Evolutionary conservation across 169 alveolate genomes (phyloP).

Genomic region (Cryptosporidium sp.): DNA sequence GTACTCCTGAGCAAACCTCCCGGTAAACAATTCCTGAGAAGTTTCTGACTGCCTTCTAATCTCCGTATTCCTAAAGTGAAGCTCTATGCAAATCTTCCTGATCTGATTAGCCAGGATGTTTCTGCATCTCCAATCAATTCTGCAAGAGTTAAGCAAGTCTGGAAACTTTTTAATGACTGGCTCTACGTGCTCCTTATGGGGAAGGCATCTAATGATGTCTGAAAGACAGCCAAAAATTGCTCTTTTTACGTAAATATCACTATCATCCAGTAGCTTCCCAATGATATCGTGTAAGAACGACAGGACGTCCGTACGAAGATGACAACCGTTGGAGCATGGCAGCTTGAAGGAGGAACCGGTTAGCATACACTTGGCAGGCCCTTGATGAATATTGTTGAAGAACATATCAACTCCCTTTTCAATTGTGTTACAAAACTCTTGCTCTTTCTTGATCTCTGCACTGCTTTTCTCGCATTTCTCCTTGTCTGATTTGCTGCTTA

Average conservation of each 20-base stretch:
- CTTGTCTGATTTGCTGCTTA: background rate
- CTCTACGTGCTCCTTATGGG: constrained; percentile 27
- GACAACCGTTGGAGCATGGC: constrained; percentile 36
- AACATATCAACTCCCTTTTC: constrained; percentile 24
- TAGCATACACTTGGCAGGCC: constrained; percentile 4
- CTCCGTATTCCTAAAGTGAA: constrained; percentile 17
- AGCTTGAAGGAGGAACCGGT: constrained; percentile 16
- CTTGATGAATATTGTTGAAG: background rate
- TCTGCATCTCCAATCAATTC: constrained; percentile 70
- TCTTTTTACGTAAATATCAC: constrained; percentile 33
- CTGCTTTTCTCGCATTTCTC: background rate
- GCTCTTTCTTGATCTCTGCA: constrained; percentile 8
- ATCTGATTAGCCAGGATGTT: constrained; percentile 60
- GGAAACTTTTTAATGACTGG: constrained; percentile 38
- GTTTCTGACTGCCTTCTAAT: background rate
- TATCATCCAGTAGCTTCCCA: constrained; percentile 42
- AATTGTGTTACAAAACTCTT: constrained; percentile 2
- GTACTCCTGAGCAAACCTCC: constrained; percentile 51
- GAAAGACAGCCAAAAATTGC: constrained; percentile 58
- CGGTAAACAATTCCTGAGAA: constrained; percentile 22
- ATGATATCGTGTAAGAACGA: constrained; percentile 4
- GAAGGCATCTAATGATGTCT: constrained; percentile 57
- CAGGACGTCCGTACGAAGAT: background rate
- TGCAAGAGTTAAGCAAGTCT: constrained; percentile 27
- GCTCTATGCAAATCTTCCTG: constrained; percentile 56